Conservation (phyloP, 192 early-diverging fungal species). For the Coemansia sp. region DNA sequence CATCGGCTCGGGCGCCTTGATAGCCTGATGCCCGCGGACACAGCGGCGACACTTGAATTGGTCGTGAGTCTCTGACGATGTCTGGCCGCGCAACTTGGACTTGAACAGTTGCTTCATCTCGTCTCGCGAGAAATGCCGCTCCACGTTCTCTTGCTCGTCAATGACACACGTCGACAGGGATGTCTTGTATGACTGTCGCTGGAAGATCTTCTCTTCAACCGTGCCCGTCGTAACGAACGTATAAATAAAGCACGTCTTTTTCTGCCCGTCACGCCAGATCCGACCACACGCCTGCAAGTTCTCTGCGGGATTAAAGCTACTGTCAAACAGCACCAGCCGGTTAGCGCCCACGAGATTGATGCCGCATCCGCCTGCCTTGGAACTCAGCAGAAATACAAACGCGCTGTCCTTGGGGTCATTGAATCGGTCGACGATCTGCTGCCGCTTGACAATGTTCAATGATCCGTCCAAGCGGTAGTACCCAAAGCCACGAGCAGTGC, state of each 20-base stretch:
- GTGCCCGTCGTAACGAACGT: constrained; percentile 97
- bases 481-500: constrained; percentile 70
- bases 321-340: constrained; percentile 92
- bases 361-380: constrained; percentile 98
- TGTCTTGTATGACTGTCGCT: constrained; percentile 84
- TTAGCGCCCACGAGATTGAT: constrained; percentile 99
- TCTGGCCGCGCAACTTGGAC: constrained; percentile 63
- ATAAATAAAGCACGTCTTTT: constrained; percentile 93
- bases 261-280: constrained; percentile 87
- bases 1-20: constrained; percentile 64
- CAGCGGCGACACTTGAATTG: constrained; percentile 96
- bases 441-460: constrained; percentile 89
- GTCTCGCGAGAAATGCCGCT: constrained; percentile 92
- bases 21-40: constrained; percentile 77
- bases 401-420: constrained; percentile 85
- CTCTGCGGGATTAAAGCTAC: constrained; percentile 90
- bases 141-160: constrained; percentile 89
- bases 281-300: constrained; percentile 92
- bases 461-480: constrained; percentile 87
- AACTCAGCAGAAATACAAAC: constrained; percentile 94
- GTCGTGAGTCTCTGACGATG: constrained; percentile 89
- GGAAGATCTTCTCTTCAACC: constrained; percentile 99
- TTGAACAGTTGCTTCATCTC: constrained; percentile 89
- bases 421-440: constrained; percentile 94
- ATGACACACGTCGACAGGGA: constrained; percentile 92